Evolutionary conservation across 2,329 filamentous ascomycete genomes (phyloP).

Genomic region (Verticillium albo-atrum): DNA sequence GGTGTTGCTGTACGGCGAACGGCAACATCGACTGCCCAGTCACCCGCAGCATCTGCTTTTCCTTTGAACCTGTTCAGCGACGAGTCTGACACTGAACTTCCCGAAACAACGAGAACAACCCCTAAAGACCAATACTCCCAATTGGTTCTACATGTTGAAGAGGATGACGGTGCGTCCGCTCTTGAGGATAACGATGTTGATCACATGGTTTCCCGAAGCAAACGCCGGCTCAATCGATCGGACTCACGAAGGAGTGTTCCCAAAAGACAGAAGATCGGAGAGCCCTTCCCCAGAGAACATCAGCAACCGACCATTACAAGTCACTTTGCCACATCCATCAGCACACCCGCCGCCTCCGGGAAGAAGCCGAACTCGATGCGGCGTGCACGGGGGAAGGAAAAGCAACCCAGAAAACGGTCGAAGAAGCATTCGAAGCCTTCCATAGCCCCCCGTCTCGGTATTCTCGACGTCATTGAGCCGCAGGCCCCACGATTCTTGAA

Average conservation of each 20-base stretch:
- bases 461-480: slow-evolving; percentile 54
- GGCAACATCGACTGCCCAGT: slow-evolving; percentile 16
- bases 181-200: slow-evolving; percentile 51
- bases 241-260: slow-evolving; percentile 18
- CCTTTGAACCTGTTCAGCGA: slow-evolving; percentile 34
- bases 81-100: slow-evolving; percentile 39
- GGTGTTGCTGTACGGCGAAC: slow-evolving; percentile 46
- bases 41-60: not conserved
- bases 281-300: slow-evolving; percentile 7
- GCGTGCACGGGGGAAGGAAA: not conserved
- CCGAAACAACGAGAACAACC: slow-evolving; percentile 2
- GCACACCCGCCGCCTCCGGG: not conserved
- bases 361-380: not conserved
- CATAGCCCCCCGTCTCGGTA: slow-evolving; percentile 44
- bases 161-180: slow-evolving; percentile 26
- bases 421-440: not conserved
- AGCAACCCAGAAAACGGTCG: not conserved
- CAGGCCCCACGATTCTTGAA: slow-evolving; percentile 54
- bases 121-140: slow-evolving; percentile 17
- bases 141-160: not conserved
- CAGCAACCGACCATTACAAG: slow-evolving; percentile 28
- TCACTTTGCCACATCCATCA: slow-evolving; percentile 14
- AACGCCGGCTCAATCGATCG: slow-evolving; percentile 29
- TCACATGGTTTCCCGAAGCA: slow-evolving; percentile 40
- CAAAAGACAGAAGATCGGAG: slow-evolving; percentile 18